A percentile compares a stretch with the other conserved stretches of the same genome.
Evolutionary conservation across 2,329 filamentous ascomycete genomes (phyloP).

Genomic region (Ophiostoma ulmi): DNA sequence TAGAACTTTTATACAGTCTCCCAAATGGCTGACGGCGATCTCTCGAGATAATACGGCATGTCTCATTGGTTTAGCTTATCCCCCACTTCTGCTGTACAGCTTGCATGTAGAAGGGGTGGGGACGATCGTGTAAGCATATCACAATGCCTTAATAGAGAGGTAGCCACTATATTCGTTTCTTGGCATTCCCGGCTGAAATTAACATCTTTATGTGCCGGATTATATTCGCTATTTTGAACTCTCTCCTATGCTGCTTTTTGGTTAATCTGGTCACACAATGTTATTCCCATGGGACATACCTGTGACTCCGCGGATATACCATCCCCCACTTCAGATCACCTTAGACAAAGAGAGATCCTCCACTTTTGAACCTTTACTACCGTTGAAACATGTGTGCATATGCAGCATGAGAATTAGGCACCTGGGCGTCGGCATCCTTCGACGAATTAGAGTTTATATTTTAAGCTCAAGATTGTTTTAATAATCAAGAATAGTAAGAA

Average conservation of each 20-base stretch:
- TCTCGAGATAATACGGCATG: conserved; percentile 5
- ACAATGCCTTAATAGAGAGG: neutral
- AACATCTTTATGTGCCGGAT: neutral
- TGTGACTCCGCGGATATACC: neutral
- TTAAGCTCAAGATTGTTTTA: neutral
- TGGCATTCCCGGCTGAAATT: neutral
- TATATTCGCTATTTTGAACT: neutral
- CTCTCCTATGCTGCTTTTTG: neutral
- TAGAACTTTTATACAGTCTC: neutral
- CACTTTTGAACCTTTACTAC: conserved; percentile 2
- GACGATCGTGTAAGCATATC: neutral
- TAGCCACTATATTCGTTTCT: neutral
- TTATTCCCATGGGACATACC: neutral
- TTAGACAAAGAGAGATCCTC: neutral
- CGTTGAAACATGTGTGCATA: neutral
- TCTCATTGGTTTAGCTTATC: conserved; percentile 18
- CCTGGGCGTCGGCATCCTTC: neutral
- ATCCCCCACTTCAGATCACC: neutral
- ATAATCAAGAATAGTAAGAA: neutral
- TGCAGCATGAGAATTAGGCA: neutral
- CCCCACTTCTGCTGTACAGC: conserved; percentile 21
- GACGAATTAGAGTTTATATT: neutral
- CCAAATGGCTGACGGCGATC: conserved; percentile 1
- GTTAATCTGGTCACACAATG: neutral
- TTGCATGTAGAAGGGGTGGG: neutral